These are phyloP conservation scores for Penicillium sp. DNA, from an alignment of 2,329 filamentous ascomycete species.

Conservation along the genomic window DNA sequence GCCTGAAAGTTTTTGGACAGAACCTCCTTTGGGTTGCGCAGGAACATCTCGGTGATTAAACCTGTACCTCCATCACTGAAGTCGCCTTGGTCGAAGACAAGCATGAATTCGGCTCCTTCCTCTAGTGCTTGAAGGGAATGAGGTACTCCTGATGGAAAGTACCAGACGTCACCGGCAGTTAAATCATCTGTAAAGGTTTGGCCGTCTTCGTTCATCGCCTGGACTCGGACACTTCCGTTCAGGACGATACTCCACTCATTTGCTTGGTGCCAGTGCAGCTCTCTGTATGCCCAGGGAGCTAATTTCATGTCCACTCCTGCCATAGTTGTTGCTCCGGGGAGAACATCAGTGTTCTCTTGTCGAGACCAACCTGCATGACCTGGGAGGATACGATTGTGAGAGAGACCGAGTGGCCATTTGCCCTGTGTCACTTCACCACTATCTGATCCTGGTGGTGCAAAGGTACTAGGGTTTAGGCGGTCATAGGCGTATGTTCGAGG, in stretches of 20 bases:
- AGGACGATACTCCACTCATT: slow-evolving; percentile 5
- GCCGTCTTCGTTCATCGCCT: slow-evolving; percentile 5
- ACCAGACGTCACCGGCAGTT: slow-evolving; percentile 5
- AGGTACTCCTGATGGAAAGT: slow-evolving; percentile 4
- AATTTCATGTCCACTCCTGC: slow-evolving; percentile 8
- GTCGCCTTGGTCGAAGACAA: slow-evolving; percentile 15
- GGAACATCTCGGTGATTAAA: slow-evolving; percentile 5
- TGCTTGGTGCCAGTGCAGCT: slow-evolving; percentile 7
- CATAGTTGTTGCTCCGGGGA: slow-evolving; percentile 3
- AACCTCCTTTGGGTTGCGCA: slow-evolving; percentile 5
- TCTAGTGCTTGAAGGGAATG: slow-evolving; percentile 13
- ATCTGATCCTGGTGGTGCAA: slow-evolving; percentile 7
- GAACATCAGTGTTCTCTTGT: slow-evolving; percentile 2
- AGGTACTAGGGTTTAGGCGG: slow-evolving; percentile 3
- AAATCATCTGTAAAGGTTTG: slow-evolving; percentile 6
- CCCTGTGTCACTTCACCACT: slow-evolving; percentile 2
- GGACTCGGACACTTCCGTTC: slow-evolving; percentile 5
- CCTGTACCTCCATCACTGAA: slow-evolving; percentile 3
- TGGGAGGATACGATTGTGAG: slow-evolving; percentile 7
- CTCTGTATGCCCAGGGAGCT: slow-evolving; percentile 2
- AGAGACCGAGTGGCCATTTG: slow-evolving; percentile 7
- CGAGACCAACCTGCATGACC: slow-evolving; percentile 5
- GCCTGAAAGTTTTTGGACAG: slow-evolving; percentile 5
- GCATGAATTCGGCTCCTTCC: slow-evolving; percentile 13
- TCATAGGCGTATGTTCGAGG: slow-evolving; percentile 6